Evolutionary conservation across 176 grass and related monocot species (phyloP), one percentile per base, ranked within the genome.

Genomic region (Rhipidocladum racemiflorum): DNA sequence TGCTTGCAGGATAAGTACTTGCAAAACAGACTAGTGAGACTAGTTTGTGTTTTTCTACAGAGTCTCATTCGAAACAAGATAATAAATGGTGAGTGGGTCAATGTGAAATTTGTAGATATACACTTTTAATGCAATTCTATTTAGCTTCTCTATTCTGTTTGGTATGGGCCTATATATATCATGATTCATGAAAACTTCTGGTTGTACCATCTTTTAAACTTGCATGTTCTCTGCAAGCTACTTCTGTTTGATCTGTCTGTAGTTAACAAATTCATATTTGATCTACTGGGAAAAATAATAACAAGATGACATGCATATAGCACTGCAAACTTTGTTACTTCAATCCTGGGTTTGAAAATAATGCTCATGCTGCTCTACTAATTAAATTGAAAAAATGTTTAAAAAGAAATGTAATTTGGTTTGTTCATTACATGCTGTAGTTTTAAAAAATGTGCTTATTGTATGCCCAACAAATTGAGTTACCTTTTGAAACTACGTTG

Each of bases 1-100:
- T 83, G 5, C 34, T 85, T 88, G 68, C 87, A 98, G 95, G 95
- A 98, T 66, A 98, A 98, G 80, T 98, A 95, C 85, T 91, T 95
- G 95, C 95, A 98, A 84, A 98, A 98, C 77, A 94, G 95, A 82
- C 88, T 98, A 62, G 95, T 98, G 79, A 92, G 92, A 65, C 84
- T 98, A 81, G 92, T 98, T 62, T 98, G 95, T 65, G 92, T 98
- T 48, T 98, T 98, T 86, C 90, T 98, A 60, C 92, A 98, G 72
- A 95, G 92, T 61, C 90, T 98, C 75, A 98, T 98, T 63, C 91
- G 90, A 65, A 98, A 95, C 88, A 98, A 93, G 87, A 98, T 98
- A 66, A 98, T 98, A 75, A 95, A 95, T 84, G 96, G 96, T 98
- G 81, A 85, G 90, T 88, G 39, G 73, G 34, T 77, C 79, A 53